A percentile compares a stretch with the other conserved stretches of the same genome.
These are phyloP conservation scores for Naegleria lovaniensis DNA, from an alignment of 208 protist species.

Conservation along the genomic window DNA sequence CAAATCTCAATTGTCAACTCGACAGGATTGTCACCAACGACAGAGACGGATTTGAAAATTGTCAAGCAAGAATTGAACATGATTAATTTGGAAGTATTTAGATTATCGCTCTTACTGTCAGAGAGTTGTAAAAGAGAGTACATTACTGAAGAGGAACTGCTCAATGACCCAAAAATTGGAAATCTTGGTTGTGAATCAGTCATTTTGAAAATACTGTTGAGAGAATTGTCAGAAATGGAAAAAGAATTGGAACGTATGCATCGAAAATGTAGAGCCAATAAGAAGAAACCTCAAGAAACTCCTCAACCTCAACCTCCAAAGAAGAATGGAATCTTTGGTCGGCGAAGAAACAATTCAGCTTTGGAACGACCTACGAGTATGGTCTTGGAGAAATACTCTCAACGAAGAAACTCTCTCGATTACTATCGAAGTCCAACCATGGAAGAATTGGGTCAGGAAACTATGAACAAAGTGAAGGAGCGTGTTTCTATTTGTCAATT, in stretches of 20 bases:
- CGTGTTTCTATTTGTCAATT: not conserved
- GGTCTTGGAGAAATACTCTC: not conserved
- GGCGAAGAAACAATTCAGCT: not conserved
- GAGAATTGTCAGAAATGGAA: not conserved
- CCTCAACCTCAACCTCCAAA: not conserved
- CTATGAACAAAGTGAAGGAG: not conserved
- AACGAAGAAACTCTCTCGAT: not conserved
- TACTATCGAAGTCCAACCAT: not conserved
- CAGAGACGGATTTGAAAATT: not conserved
- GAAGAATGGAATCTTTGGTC: not conserved
- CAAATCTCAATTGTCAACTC: not conserved
- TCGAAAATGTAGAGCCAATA: not conserved
- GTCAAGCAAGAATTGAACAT: not conserved
- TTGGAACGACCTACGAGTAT: not conserved
- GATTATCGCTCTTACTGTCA: not conserved
- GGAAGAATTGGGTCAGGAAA: not conserved
- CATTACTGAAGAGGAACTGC: not conserved
- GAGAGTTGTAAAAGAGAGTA: not conserved
- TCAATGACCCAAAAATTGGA: not conserved
- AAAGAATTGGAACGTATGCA: not conserved
- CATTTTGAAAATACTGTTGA: not conserved
- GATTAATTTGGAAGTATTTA: not conserved
- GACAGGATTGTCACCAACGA: not conserved
- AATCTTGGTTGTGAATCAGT: not conserved
- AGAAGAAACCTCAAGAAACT: not conserved